A percentile compares a stretch with the other conserved stretches of the same genome.
Evolutionary conservation across 164 flowering plant species (phyloP).

Genomic region (Stephania yunnanensis): DNA sequence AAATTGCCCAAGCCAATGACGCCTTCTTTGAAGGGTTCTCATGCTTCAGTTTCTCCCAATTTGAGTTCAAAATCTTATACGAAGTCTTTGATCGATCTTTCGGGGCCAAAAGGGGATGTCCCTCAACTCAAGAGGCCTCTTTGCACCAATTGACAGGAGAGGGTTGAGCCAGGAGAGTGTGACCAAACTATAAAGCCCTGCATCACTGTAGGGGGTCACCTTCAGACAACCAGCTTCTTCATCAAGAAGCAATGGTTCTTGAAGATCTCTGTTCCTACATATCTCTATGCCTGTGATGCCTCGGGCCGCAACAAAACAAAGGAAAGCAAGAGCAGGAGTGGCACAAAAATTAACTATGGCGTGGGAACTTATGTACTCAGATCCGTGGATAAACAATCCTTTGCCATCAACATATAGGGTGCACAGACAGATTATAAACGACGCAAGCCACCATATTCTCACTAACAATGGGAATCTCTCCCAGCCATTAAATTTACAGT

Average conservation of each 20-base stretch:
- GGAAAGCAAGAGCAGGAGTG: conserved; percentile 73
- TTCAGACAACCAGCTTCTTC: conserved; percentile 88
- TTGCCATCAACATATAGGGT: conserved; percentile 64
- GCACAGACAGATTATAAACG: conserved; percentile 60
- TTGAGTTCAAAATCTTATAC: conserved; percentile 69
- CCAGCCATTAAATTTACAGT: conserved; percentile 60
- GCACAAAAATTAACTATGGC: conserved; percentile 63
- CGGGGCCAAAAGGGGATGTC: conserved; percentile 93
- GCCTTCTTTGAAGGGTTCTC: conserved; percentile 63
- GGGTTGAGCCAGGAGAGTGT: conserved; percentile 96
- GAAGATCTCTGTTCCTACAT: conserved; percentile 57
- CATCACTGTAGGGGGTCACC: conserved; percentile 82
- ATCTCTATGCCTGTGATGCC: conserved; percentile 74
- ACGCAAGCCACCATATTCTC: conserved; percentile 85
- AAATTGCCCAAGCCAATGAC: conserved; percentile 79
- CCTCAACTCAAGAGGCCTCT: conserved; percentile 85
- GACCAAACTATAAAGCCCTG: conserved; percentile 68
- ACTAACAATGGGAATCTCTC: conserved; percentile 67
- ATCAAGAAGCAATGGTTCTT: conserved; percentile 76
- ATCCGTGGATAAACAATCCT: conserved; percentile 42
- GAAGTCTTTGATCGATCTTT: conserved; percentile 77
- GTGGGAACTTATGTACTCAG: conserved; percentile 49
- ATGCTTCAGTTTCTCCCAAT: conserved; percentile 82
- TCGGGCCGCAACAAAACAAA: conserved; percentile 59
- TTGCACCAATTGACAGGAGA: conserved; percentile 75